A percentile compares a stretch with the other conserved stretches of the same genome.
Conservation (phyloP, 306 rosid species). For the Rosa persica region DNA sequence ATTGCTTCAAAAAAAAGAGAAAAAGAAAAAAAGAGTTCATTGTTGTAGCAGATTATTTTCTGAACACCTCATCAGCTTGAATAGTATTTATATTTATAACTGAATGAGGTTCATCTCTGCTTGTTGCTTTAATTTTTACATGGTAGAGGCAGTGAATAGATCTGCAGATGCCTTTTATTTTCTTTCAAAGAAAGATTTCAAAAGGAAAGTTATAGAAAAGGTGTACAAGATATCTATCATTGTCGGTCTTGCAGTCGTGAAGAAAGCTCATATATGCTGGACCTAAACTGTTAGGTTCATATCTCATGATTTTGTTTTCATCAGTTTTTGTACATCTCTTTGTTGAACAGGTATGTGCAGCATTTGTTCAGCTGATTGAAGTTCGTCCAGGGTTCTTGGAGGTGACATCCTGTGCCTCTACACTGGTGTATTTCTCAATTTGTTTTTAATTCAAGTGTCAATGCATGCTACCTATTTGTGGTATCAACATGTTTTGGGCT, state of each 20-base stretch:
- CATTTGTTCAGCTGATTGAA: constrained; percentile 98
- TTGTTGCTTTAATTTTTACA: neutral
- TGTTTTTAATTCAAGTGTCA: neutral
- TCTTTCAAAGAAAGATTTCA: neutral
- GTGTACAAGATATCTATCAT: neutral
- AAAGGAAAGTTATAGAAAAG: neutral
- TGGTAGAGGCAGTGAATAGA: neutral
- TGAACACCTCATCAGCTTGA: neutral
- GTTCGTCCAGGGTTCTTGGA: constrained; percentile 88
- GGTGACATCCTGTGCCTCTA: constrained; percentile 48
- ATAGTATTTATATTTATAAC: neutral
- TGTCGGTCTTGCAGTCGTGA: neutral
- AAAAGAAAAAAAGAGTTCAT: neutral
- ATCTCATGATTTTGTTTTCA: constrained; percentile 10
- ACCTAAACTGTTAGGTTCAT: neutral
- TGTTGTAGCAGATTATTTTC: neutral
- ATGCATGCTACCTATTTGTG: constrained; percentile 5
- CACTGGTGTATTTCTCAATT: constrained; percentile 4
- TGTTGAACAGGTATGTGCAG: constrained; percentile 82
- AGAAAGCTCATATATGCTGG: constrained; percentile 10
- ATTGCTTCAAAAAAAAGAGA: neutral
- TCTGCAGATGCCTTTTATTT: neutral
- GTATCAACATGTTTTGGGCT: neutral
- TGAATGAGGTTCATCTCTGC: neutral
- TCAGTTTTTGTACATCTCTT: neutral